Base-by-base conservation (phyloP, 441 rosid genomes). In the Erodium moschatum region DNA sequence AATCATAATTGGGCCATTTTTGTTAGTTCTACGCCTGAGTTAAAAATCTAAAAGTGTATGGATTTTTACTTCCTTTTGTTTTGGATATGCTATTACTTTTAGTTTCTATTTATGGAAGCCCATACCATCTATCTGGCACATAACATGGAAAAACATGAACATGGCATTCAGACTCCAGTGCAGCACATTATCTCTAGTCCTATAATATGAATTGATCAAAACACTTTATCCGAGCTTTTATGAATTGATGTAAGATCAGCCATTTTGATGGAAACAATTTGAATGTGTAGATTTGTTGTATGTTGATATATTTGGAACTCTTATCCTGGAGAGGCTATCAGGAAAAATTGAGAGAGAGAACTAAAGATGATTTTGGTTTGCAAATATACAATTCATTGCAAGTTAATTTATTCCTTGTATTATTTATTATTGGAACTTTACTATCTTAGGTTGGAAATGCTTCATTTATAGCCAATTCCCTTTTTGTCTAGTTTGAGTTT, bases 321-420 rank as follows among this genome's bases (percentile, higher is more conserved):
- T 60, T 11, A 60, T 15, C 13, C 18, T 50, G 20, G 63, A 60
- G 31, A 61, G n/a, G 15, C 21, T 60, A 21, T 61, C 3, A 12
- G 31, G 11, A 11, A 12, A 11, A 24, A 9, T 29, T 11, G 6
- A 35, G 40, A 5, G 33, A 20, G 31, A 21, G 65, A 24, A 27
- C 35, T 10, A 61, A 56, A 56, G 62, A 61, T 24, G 33, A 61
- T 61, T 24, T 61, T 24, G 5, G 35, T 61, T 61, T 61, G 64
- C 64, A 9, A 21, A 20, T 60, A 20, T 21, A 61, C 31, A 8
- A 56, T 24, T 21, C 33, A 24, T 21, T 24, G 35, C 64, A 11
- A 10, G 31, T 24, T 21, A 61, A 24, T 60, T 60, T 60, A 21
- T 20, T 21, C 64, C 20, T 10, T 60, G 27, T 56, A 56, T 56